phyloP scores from a whole-genome alignment of 441 rosid species.

The Brassica hybrid region DNA sequence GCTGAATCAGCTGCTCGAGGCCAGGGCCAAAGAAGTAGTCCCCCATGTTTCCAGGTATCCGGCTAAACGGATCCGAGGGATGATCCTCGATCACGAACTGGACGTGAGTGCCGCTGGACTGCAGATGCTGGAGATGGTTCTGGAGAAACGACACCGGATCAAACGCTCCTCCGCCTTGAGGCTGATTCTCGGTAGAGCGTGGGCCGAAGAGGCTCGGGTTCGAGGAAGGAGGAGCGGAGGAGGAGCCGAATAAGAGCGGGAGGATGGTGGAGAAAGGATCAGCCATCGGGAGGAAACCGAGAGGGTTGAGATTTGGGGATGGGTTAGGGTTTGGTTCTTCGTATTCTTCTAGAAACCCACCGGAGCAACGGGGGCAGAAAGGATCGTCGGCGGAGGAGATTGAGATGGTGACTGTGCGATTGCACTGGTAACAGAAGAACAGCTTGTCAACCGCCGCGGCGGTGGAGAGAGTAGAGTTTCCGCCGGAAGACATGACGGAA shows the following conservation, averaged over 20 bases:
- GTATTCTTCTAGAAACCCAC: constrained; percentile 56
- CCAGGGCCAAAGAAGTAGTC: constrained; percentile 82
- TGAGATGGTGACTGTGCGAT: constrained; percentile 50
- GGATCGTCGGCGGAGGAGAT: constrained; percentile 50
- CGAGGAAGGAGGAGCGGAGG: constrained; percentile 36
- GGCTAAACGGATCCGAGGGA: constrained; percentile 27
- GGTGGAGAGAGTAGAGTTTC: constrained; percentile 38
- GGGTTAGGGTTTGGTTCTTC: constrained; percentile 48
- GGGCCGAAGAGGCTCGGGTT: constrained; percentile 39
- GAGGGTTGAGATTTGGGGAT: constrained; percentile 19
- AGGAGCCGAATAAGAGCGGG: constrained; percentile 39
- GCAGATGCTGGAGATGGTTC: constrained; percentile 51
- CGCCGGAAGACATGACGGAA: constrained; percentile 53
- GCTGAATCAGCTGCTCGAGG: constrained; percentile 71
- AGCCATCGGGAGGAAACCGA: constrained; percentile 39
- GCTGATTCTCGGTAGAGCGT: constrained; percentile 11
- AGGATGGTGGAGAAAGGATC: constrained; percentile 43
- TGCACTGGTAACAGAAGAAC: constrained; percentile 58
- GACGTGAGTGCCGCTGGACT: constrained; percentile 59
- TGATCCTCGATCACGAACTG: constrained; percentile 58
- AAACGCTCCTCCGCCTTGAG: constrained; percentile 39
- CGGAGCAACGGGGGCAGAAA: constrained; percentile 53
- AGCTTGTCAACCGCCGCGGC: constrained; percentile 37
- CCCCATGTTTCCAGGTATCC: constrained; percentile 44
- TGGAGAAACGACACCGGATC: constrained; percentile 52